Base-by-base conservation (phyloP, 1,284 basidiomycete genomes). In the Xanthoconium separans region DNA sequence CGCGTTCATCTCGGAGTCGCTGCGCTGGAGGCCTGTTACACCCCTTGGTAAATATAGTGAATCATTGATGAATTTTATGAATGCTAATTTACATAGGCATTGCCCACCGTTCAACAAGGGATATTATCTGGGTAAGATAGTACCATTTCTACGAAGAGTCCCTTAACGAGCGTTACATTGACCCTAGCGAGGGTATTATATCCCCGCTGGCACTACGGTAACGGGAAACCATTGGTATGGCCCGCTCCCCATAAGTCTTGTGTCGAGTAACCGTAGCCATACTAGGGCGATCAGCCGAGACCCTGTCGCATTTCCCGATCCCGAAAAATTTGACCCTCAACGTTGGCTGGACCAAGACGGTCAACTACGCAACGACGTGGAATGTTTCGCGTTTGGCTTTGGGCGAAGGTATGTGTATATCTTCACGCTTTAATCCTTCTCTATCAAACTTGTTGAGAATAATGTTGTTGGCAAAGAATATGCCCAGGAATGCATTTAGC, bases 11-110 rank as follows among this genome's bases (percentile, higher is more conserved):
- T 63, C 78, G 20, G 85, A 89, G 65, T 72, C 76, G 0, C 81
- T 80, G 47, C 73, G 87, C 29, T 89, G 87, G 87, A 70, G 84
- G 47, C 85, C 85, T 20, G 77, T 84, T 6, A 77, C 71, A 18
- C 78, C 79, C 1, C 73, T 77, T 30, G 81, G 80, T 77, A 55
- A 44, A 9, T 1, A 20, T 42, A n/a, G 29, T 12, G 3, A 31
- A 31, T 30, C 6, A 22, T 22, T 1, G 2, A 11, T 29, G 10
- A 41, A 45, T 18, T 22, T 5, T 3, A 20, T 20, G 5, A 2
- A 31, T 37, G 9, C 42, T 27, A 1, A 2, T 7, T 37, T 34
- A 6, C 5, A 18, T 37, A 80, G 80, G 82, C 1, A 76, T 83
- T 52, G 65, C 79, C 1, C 83, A 85, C 55, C 76, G 78, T 43